These are phyloP conservation scores for Pythium graminicola DNA, from an alignment of 352 stramenopile genomes.

Conservation along the genomic window DNA sequence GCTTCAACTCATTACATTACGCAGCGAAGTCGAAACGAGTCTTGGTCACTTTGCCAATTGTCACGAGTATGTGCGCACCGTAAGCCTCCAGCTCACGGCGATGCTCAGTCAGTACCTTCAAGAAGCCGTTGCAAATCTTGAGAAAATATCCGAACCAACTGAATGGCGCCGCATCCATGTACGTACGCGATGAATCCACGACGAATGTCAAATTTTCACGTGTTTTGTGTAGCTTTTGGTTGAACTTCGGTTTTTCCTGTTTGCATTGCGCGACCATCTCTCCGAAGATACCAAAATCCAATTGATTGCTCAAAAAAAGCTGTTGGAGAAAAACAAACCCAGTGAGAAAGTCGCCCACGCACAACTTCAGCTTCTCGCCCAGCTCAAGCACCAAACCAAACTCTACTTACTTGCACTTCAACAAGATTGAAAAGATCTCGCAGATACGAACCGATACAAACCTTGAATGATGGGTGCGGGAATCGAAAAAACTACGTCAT, in stretches of 20 bases:
- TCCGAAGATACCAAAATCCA: conserved; percentile 43
- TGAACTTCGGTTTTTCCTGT: conserved; percentile 68
- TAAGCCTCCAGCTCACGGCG: conserved; percentile 48
- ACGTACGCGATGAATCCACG: too few species aligned
- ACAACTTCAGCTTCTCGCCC: conserved; percentile 45
- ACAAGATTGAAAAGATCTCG: conserved; percentile 19
- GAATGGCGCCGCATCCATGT: conserved; percentile 67
- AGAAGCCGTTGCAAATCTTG: conserved; percentile 27
- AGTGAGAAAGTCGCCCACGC: conserved; percentile 34
- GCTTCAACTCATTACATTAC: conserved; percentile 63
- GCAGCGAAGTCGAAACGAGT: conserved; percentile 63
- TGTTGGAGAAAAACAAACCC: conserved; percentile 30
- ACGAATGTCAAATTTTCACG: not conserved
- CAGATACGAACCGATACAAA: conserved; percentile 8
- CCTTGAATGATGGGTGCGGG: not conserved
- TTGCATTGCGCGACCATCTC: conserved; percentile 48
- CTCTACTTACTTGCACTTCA: conserved; percentile 66
- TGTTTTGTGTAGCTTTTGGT: conserved; percentile 44
- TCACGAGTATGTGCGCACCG: conserved; percentile 42
- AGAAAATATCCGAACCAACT: conserved; percentile 13
- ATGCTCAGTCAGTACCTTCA: conserved; percentile 42
- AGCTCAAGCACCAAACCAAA: conserved; percentile 80
- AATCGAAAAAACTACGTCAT: conserved; percentile 3
- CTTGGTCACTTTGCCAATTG: conserved; percentile 52
- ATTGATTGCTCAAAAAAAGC: conserved; percentile 43